Base-by-base conservation (phyloP, 1,284 basidiomycete species). In the Cutaneotrichosporon cavernicola region DNA sequence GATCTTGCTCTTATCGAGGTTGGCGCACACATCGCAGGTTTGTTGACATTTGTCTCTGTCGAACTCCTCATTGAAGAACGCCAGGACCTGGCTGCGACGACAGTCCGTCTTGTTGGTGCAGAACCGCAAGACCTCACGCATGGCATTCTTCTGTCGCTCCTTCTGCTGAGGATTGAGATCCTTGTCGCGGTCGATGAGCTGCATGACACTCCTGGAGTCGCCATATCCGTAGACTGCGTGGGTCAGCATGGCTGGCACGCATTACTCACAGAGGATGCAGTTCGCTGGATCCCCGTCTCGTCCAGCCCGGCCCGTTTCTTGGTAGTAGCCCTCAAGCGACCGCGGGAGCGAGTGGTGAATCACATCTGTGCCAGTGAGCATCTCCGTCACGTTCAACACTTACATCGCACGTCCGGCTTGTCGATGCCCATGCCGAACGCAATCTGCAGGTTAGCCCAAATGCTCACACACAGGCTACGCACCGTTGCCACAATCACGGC, bases 401-500 rank as follows among this genome's bases (percentile, higher is more conserved):
- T 72, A 88, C 87, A 81, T 72, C 80, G 68, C 0, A 81, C 87
- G 71, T 92, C 86, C 0, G 88, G 81, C 76, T 97, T 97, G 81
- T 98, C 94, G 65, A 98, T 95, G 18, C 95, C 96, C 96, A 99
- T 97, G 10, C 96, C 96, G 76, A 98, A 98, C 0, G 92, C 92
- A 69, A 92, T 85, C 88, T 89, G 68, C 60, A 26, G 22, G 46
- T 59, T 32, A 65, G 52, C 16, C 31, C 30, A 53, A 16, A 9
- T 26, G 9, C 30, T n/a, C 30, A 32, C 9, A 13, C 18, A 61
- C 18, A 13, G 21, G 68, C n/a, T 53, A 72, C 80, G 67, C 56
- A 84, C 82, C 43, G 96, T 99, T 1, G 95, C 96, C 36, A 97
- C 92, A 63, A 99, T 92, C 65, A 99, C 87, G 60, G 88, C 84